Evolutionary conservation across 805 yeast genomes (phyloP), one percentile per base, ranked within the genome.

Genomic region (Lachancea mirantina): DNA sequence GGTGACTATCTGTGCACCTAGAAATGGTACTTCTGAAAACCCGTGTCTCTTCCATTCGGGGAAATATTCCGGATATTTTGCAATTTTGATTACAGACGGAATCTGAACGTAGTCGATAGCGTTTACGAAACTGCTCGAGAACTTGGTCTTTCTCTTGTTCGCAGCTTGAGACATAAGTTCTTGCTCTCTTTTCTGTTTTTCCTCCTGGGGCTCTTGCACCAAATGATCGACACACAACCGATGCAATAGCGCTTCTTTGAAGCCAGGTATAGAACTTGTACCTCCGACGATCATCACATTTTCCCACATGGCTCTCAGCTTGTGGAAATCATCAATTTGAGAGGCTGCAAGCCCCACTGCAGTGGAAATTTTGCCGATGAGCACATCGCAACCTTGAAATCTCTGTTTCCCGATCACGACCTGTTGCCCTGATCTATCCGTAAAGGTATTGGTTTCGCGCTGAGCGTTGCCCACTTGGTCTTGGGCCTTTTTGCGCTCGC

Each of bases 31-130:
- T 45, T 84, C 87, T 37, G 79, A 77, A 71, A 80, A 78, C 1
- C 89, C 87, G 20, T 56, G 57, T 55, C 74, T 75, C 60, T 88
- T 88, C 96, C 96, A 89, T 45, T 84, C 95, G 1, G 95, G 84
- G 61, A 89, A 89, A 57, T 89, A 88, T 35, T 89, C 97, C 0
- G 96, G 94, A 55, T 75, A 70, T 47, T 79, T 78, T 16, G 78
- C 75, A 30, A 76, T 52, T 43, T 72, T 75, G 35, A 88, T 70
- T 9, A 76, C 65, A n/a, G 77, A 75, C 14, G 96, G 97, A 2
- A 79, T 87, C 60, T 89, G 97, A 31, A 68, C 57, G 40, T 68
- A 60, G 27, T 46, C 57, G 7, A 49, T 32, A 17, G 47, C 38
- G 17, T 46, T 47, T 5, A 57, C 36, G 32, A 57, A 56, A 2